These are phyloP conservation scores for Trichosanthes cucumerina DNA, from an alignment of 306 rosid species.

Conservation along the genomic window DNA sequence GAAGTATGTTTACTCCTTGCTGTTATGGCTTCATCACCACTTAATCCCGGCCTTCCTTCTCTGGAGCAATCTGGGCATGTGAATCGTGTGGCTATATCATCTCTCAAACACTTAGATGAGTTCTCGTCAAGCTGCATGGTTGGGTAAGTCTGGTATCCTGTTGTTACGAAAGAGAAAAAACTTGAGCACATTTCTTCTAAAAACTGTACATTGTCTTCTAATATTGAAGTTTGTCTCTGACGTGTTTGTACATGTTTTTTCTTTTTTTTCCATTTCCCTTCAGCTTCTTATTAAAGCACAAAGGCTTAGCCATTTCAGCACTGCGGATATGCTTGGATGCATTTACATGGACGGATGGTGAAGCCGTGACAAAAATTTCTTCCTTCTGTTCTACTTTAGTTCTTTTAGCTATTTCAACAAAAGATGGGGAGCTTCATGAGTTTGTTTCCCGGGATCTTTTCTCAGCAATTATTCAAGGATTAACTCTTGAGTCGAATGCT, in stretches of 20 bases:
- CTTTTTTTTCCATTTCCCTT: slow-evolving; percentile 3
- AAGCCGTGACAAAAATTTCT: slow-evolving; percentile 69
- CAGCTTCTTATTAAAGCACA: slow-evolving; percentile 81
- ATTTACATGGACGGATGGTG: slow-evolving; percentile 87
- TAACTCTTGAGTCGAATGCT: slow-evolving; percentile 89
- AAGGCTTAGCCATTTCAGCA: slow-evolving; percentile 62
- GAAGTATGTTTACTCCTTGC: slow-evolving; percentile 75
- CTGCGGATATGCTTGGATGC: slow-evolving; percentile 63
- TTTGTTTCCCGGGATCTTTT: slow-evolving; percentile 80
- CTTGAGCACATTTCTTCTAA: background rate
- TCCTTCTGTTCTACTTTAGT: slow-evolving; percentile 57
- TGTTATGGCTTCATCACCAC: slow-evolving; percentile 55
- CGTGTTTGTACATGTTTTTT: background rate
- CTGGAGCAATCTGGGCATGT: slow-evolving; percentile 84
- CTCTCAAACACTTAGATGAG: slow-evolving; percentile 64
- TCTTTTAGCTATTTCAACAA: slow-evolving; percentile 44
- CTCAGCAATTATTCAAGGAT: slow-evolving; percentile 68
- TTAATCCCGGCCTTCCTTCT: slow-evolving; percentile 70
- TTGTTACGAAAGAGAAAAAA: background rate
- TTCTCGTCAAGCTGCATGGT: slow-evolving; percentile 65
- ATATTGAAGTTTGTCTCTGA: background rate
- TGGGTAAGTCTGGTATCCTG: slow-evolving; percentile 48
- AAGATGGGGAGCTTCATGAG: slow-evolving; percentile 51
- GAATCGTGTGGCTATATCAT: slow-evolving; percentile 46
- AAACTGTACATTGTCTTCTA: background rate